phyloP scores from a whole-genome alignment of 345 rosid genomes.

The Xanthoceras sorbifolium region DNA sequence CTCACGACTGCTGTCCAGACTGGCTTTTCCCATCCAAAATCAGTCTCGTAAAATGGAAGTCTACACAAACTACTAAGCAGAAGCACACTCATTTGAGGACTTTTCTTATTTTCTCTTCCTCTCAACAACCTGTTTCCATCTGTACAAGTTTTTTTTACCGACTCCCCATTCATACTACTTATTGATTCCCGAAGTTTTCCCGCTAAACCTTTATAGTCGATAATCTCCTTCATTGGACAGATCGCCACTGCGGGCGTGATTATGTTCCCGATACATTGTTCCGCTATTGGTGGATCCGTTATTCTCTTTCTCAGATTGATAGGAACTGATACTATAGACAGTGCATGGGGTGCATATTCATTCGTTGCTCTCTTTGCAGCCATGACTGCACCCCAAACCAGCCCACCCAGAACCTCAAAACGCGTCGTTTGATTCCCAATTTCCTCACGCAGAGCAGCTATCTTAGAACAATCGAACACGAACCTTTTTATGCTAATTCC shows the following conservation, averaged over 20 bases:
- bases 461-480: constrained; percentile 13
- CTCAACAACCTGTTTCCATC: constrained; percentile 1
- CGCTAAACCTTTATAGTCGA: no score
- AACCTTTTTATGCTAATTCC: background rate
- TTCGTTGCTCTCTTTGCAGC: no score
- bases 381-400: no score
- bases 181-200: no score
- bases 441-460: constrained; percentile 11
- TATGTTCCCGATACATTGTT: no score
- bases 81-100: background rate
- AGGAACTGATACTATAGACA: no score
- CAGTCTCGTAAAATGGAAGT: constrained; percentile 29
- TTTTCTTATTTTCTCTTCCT: background rate
- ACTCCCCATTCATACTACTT: no score
- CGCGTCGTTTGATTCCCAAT: constrained; percentile 19
- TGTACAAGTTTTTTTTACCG: background rate
- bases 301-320: no score
- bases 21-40: constrained; percentile 40
- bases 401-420: background rate
- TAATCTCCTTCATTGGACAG: no score
- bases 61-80: constrained; percentile 26
- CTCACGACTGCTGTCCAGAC: constrained; percentile 17
- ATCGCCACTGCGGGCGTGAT: no score
- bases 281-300: no score
- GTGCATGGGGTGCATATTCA: no score